phyloP scores from a whole-genome alignment of 768 basidiomycete species.

The Termitomyces titanicus region DNA sequence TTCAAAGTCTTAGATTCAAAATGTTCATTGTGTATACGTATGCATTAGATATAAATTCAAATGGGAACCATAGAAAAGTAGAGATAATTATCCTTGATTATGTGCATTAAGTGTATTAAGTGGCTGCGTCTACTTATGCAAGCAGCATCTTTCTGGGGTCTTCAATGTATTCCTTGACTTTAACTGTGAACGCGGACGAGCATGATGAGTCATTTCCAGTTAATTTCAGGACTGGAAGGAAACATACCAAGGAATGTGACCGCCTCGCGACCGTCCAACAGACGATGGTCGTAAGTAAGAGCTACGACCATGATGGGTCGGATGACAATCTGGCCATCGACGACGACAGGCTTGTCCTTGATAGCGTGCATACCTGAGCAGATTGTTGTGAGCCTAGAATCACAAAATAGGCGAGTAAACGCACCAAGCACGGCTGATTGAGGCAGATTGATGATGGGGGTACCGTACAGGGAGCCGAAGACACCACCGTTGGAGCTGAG shows the following conservation, averaged over 20 bases:
- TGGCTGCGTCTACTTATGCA: constrained; percentile 26
- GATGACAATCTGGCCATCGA: constrained; percentile 93
- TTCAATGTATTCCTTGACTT: constrained; percentile 91
- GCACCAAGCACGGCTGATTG: constrained; percentile 89
- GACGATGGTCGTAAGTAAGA: constrained; percentile 91
- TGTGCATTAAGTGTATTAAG: background rate
- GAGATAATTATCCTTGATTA: constrained; percentile 6
- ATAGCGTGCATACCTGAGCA: constrained; percentile 85
- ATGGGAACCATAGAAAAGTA: constrained; percentile 1
- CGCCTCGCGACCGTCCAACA: constrained; percentile 94
- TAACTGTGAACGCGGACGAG: constrained; percentile 44
- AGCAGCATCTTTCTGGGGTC: constrained; percentile 92
- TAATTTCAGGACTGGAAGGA: background rate
- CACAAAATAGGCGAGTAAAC: constrained; percentile 15
- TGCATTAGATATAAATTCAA: constrained; percentile 2
- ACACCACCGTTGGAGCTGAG: constrained; percentile 95
- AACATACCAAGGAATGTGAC: constrained; percentile 93
- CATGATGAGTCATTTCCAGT: background rate
- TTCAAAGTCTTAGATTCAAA: no score
- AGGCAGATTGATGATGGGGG: constrained; percentile 98
- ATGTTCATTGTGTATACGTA: no score
- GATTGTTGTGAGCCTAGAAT: background rate
- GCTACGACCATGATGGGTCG: constrained; percentile 96
- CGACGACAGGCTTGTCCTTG: constrained; percentile 87
- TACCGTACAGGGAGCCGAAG: constrained; percentile 95